Percentiles rank a stretch among this genome's conserved stretches.
phyloP scores from a whole-genome alignment of 148 eudicot genomes.

The Mesembryanthemum crystallinum region DNA sequence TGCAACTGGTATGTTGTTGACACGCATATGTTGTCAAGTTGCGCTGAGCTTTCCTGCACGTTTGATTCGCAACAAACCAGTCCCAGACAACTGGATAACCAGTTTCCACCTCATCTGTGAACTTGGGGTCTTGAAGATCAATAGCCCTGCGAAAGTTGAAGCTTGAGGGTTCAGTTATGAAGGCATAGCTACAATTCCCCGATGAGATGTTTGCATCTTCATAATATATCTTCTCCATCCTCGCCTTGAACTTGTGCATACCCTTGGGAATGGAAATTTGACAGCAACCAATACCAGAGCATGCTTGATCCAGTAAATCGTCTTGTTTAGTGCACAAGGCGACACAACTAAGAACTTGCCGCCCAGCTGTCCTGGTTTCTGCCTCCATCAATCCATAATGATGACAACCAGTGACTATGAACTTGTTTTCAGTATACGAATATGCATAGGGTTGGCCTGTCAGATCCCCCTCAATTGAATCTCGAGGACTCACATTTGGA shows the following conservation, averaged over 20 bases:
- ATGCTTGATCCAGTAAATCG: conserved; percentile 9
- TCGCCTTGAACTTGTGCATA: neutral
- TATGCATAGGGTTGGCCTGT: conserved; percentile 10
- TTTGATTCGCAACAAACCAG: conserved; percentile 19
- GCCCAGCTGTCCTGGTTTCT: no score
- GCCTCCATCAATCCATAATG: conserved; percentile 16
- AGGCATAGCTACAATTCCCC: conserved; percentile 9
- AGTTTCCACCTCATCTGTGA: neutral
- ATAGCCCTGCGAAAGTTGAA: conserved; percentile 9
- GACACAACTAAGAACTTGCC: conserved; percentile 22
- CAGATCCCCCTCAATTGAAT: no score
- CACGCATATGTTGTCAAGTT: conserved; percentile 14
- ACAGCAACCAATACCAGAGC: conserved; percentile 22
- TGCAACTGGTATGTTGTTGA: no score
- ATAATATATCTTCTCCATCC: neutral
- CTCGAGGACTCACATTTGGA: no score
- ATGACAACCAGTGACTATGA: conserved; percentile 16
- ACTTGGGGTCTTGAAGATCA: no score
- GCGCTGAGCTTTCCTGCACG: conserved; percentile 5
- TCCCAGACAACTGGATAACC: conserved; percentile 6
- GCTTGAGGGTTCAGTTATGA: neutral
- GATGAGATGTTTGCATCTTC: neutral
- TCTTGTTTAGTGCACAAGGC: conserved; percentile 17
- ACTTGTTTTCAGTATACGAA: conserved; percentile 11
- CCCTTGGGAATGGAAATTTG: conserved; percentile 17